phyloP scores from a whole-genome alignment of 441 rosid species.

The Viola pubescens region DNA sequence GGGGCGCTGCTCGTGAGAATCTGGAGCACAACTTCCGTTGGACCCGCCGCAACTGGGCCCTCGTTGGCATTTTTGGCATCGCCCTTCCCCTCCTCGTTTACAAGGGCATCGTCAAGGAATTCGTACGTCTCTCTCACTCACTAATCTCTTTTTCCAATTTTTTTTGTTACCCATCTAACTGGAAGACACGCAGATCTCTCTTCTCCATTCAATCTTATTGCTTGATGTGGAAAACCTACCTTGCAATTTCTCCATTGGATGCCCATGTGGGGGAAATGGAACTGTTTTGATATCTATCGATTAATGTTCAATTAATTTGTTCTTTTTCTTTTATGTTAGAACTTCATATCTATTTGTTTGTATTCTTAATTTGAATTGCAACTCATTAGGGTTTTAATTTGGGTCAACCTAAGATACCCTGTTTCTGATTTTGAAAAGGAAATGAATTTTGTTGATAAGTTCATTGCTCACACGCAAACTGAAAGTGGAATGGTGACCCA shows the following conservation, averaged over 20 bases:
- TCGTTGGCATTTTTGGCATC: conserved; percentile 78
- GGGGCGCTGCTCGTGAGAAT: conserved; percentile 74
- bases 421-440: too few relatives aligned
- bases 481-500: too few relatives aligned
- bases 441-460: too few relatives aligned
- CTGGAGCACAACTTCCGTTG: conserved; percentile 83
- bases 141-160: background rate
- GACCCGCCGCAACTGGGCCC: conserved; percentile 79
- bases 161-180: background rate
- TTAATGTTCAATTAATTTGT: background rate
- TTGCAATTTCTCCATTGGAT: background rate
- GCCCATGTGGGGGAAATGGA: background rate
- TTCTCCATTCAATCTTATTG: conserved; percentile 2
- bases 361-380: too few relatives aligned
- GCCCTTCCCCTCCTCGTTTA: conserved; percentile 67
- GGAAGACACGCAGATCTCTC: background rate
- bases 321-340: too few relatives aligned
- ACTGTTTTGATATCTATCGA: background rate
- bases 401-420: too few relatives aligned
- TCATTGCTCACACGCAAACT: too few relatives aligned
- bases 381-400: too few relatives aligned
- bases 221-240: background rate
- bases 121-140: conserved; percentile 29
- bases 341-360: too few relatives aligned
- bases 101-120: conserved; percentile 84